These are phyloP conservation scores for Penicillium cataractarum DNA, from an alignment of 495 filamentous ascomycete species.

Conservation along the genomic window DNA sequence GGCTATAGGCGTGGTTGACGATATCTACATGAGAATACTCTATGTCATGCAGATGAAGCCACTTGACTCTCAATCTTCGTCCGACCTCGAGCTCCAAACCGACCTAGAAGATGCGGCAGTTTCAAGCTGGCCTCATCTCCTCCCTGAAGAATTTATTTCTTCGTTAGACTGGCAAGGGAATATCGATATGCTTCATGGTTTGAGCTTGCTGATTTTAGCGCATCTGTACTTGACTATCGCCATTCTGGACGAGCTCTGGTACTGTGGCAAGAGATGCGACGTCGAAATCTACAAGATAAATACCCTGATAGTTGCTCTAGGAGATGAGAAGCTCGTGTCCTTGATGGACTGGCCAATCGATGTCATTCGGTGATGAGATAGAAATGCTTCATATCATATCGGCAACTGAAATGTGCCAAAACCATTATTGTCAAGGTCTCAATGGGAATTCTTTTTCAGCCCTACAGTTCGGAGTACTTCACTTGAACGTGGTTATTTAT, in stretches of 20 bases:
- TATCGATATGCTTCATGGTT: not conserved
- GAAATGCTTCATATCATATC: too few relatives aligned
- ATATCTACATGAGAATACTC: slow-evolving; percentile 37
- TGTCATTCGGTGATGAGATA: not conserved
- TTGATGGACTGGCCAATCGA: slow-evolving; percentile 26
- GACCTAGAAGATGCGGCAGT: slow-evolving; percentile 39
- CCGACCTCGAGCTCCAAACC: slow-evolving; percentile 24
- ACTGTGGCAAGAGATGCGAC: slow-evolving; percentile 18
- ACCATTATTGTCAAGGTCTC: too few relatives aligned
- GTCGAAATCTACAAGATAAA: slow-evolving; percentile 30
- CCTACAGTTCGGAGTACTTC: too few relatives aligned
- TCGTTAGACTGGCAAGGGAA: slow-evolving; percentile 16
- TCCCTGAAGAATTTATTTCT: slow-evolving; percentile 25
- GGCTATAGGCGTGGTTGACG: slow-evolving; percentile 32
- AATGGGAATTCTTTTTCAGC: too few relatives aligned
- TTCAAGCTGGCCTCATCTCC: slow-evolving; percentile 24
- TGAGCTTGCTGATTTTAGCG: slow-evolving; percentile 27
- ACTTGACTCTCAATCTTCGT: slow-evolving; percentile 7
- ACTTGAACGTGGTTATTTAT: too few relatives aligned
- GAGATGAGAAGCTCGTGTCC: not conserved
- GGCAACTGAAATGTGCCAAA: too few relatives aligned
- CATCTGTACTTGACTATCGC: slow-evolving; percentile 29
- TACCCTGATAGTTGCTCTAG: slow-evolving; percentile 7
- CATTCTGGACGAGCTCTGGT: slow-evolving; percentile 29
- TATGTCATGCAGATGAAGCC: slow-evolving; percentile 27